Evolutionary conservation across 495 filamentous ascomycete genomes (phyloP), one percentile per base, ranked within the genome.

Genomic region (Podospora pseudocomata): DNA sequence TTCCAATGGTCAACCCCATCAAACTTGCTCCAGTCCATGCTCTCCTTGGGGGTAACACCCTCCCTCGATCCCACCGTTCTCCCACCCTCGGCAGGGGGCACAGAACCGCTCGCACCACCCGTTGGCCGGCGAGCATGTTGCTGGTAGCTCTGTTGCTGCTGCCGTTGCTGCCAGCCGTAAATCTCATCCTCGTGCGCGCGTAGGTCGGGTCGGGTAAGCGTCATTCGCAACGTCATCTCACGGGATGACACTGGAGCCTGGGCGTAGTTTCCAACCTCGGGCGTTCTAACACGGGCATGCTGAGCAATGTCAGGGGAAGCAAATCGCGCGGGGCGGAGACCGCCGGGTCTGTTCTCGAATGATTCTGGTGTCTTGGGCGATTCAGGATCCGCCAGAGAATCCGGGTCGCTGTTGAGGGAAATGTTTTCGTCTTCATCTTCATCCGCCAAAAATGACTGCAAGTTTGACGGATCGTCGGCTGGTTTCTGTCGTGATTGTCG

Each of bases 161-260:
- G 78, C 65, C 80, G 79, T 34, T 73, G 71, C 60, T 83, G 84
- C 81, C 84, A 88, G 16, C 88, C 82, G 69, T 86, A 90, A 44
- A 86, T 80, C 71, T 85, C 82, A 28, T 85, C 86, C 74, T 90
- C 91, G 66, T 87, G 81, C 1, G 86, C 87, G 56, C 92, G 87
- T 64, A 97, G 84, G 74, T 97, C 94, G 0, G 93, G 93, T 61
- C 92, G 85, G 23, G 94, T 97, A 63, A 97, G 85, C 5, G 94
- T 97, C 92, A 97, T 96, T 44, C 92, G 90, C 57, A 97, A 79
- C 16, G 94, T 97, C 94, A 97, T 97, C 77, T 97, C 94, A 19
- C 94, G 88, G 54, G 85, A 89, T 59, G 84, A 85, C 28, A 83
- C 81, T 44, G 83, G 78, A 11, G 80, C 80, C 66, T 88, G 87